These are phyloP conservation scores for Verticillium longisporum DNA, from an alignment of 2,329 filamentous ascomycete species.

Conservation along the genomic window DNA sequence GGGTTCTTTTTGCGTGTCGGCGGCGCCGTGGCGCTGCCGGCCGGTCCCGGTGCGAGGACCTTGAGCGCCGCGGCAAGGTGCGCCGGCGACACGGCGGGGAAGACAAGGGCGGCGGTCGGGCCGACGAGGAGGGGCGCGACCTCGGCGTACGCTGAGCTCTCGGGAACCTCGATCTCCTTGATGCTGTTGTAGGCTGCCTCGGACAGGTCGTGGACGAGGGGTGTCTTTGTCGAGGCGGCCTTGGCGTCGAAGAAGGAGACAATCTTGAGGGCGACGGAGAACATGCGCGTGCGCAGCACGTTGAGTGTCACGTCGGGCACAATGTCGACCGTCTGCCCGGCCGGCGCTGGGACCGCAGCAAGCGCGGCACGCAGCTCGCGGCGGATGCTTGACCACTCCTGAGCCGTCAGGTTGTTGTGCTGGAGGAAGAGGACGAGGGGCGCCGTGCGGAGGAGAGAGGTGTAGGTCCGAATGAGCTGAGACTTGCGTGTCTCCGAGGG, in stretches of 20 bases:
- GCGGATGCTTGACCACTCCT: slow-evolving; percentile 47
- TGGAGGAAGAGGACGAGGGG: slow-evolving; percentile 81
- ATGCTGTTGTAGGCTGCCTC: slow-evolving; percentile 43
- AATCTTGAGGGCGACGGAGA: slow-evolving; percentile 76
- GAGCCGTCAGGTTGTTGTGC: slow-evolving; percentile 61
- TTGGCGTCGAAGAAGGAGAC: slow-evolving; percentile 71
- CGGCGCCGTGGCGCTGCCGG: slow-evolving; percentile 58
- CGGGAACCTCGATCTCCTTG: slow-evolving; percentile 25
- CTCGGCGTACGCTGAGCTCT: slow-evolving; percentile 41
- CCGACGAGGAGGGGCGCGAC: slow-evolving; percentile 75
- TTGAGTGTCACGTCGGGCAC: slow-evolving; percentile 66
- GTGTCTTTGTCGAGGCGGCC: slow-evolving; percentile 22
- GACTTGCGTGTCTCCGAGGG: slow-evolving; percentile 83
- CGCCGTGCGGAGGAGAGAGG: slow-evolving; percentile 77
- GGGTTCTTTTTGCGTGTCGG: slow-evolving; percentile 71
- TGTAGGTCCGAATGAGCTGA: slow-evolving; percentile 79
- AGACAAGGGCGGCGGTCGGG: slow-evolving; percentile 70
- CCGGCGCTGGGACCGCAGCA: slow-evolving; percentile 29
- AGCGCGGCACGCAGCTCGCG: slow-evolving; percentile 37
- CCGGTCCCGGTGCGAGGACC: slow-evolving; percentile 65
- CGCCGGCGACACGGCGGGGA: slow-evolving; percentile 76
- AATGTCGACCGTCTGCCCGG: slow-evolving; percentile 36
- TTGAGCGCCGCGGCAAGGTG: slow-evolving; percentile 77
- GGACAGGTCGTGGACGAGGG: slow-evolving; percentile 46
- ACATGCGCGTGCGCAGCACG: slow-evolving; percentile 83